Conservation (phyloP, 2,329 filamentous ascomycete species). For the Didymella lethalis region DNA sequence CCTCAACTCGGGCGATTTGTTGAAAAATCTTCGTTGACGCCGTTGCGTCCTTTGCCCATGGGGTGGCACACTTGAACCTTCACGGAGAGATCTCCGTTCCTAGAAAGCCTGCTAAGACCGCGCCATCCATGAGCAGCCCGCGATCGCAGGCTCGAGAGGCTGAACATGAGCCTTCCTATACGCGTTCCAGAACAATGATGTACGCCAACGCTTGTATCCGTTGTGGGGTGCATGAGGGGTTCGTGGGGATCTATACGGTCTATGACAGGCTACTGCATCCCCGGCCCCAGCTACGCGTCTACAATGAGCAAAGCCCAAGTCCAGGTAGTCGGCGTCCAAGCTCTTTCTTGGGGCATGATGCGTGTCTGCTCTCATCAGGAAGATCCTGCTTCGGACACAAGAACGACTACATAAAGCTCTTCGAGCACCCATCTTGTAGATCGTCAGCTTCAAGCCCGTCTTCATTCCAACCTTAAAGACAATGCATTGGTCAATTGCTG, state of each 20-base stretch:
- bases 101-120: slow-evolving; percentile 13
- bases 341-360: slow-evolving; percentile 27
- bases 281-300: slow-evolving; percentile 15
- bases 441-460: slow-evolving; percentile 10
- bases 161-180: slow-evolving; percentile 16
- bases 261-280: slow-evolving; percentile 29
- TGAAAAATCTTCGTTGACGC: slow-evolving; percentile 23
- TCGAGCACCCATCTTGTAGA: slow-evolving; percentile 12
- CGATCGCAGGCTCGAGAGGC: slow-evolving; percentile 22
- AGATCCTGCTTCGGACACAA: slow-evolving; percentile 12
- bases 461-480: slow-evolving; percentile 10
- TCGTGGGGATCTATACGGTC: slow-evolving; percentile 30
- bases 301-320: slow-evolving; percentile 24
- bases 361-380: slow-evolving; percentile 19
- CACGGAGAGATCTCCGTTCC: slow-evolving; percentile 18
- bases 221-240: slow-evolving; percentile 33
- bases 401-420: slow-evolving; percentile 27
- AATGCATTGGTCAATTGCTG: slow-evolving; percentile 36
- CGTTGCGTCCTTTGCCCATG: slow-evolving; percentile 4
- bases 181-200: slow-evolving; percentile 26
- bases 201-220: slow-evolving; percentile 25
- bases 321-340: slow-evolving; percentile 24
- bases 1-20: slow-evolving; percentile 18
- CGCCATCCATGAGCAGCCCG: slow-evolving; percentile 5
- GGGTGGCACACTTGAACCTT: slow-evolving; percentile 5